Percentiles rank a stretch among this genome's conserved stretches.
These are phyloP conservation scores for Fusarium udum DNA, from an alignment of 2,329 filamentous ascomycete genomes.

Conservation along the genomic window DNA sequence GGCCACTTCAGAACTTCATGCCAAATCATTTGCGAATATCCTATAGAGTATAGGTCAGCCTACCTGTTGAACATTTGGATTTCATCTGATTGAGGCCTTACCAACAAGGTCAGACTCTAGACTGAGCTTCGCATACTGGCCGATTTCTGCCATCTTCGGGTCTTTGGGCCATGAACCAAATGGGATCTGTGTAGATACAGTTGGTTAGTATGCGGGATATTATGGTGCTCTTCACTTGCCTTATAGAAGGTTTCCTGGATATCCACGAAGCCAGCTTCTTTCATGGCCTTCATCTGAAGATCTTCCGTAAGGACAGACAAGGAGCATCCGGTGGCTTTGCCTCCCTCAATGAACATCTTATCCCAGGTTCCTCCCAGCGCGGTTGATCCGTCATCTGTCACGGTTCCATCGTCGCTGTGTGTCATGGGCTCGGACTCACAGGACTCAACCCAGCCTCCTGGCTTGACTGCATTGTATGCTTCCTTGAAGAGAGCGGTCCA, in stretches of 20 bases:
- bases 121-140: slow-evolving; percentile 13
- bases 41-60: background rate
- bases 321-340: background rate
- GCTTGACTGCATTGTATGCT: slow-evolving; percentile 1
- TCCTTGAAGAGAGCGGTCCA: slow-evolving; percentile 8
- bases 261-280: slow-evolving; percentile 15
- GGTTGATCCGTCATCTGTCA: background rate
- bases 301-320: slow-evolving; percentile 1
- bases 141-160: slow-evolving; percentile 3
- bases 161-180: slow-evolving; percentile 17
- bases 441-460: slow-evolving; percentile 19
- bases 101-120: slow-evolving; percentile 19
- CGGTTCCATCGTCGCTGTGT: slow-evolving; percentile 13
- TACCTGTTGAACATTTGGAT: background rate
- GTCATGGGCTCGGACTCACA: slow-evolving; percentile 5
- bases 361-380: slow-evolving; percentile 8
- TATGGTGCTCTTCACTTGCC: background rate
- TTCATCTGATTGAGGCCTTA: background rate
- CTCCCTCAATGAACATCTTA: slow-evolving; percentile 9
- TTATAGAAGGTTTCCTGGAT: slow-evolving; percentile 4
- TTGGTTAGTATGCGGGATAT: background rate
- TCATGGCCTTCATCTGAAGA: slow-evolving; percentile 11
- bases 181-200: background rate
- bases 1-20: slow-evolving; percentile 18
- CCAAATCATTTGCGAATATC: slow-evolving; percentile 21